Evolutionary conservation across 169 alveolate species (phyloP), one percentile per base, ranked within the genome.

Genomic region (Babesia ovata): DNA sequence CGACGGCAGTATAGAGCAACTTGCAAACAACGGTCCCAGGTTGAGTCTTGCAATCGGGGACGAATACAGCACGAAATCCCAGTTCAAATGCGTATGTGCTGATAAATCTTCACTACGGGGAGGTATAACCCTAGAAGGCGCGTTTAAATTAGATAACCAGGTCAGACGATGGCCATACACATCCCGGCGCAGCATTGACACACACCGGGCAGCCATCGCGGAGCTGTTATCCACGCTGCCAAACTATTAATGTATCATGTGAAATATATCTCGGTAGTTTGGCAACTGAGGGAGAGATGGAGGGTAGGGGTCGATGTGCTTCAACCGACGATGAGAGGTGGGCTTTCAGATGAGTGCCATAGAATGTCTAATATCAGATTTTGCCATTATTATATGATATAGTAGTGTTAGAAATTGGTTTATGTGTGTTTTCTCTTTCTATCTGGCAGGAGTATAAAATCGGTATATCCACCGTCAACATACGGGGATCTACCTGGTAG

Each of bases 141-240:
- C 19, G 50, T 17, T 57, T 10, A 24, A 42, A 0, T 11, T 8
- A 1, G 65, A 33, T 9, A 36, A 17, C 45, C 19, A 13, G 49
- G 42, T 16, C 44, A 33, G 65, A 57, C 21, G 65, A 19, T 57
- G 65, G n/a, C 21, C 28, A n/a, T 42, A 61, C 70, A 61, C 70
- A 61, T 61, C 39, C 54, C 54, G 33, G 21, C 54, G 54, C 70
- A 45, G 70, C 56, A 10, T 10, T 4, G 33, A 61, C 24, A 61
- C 56, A 42, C 70, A 14, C 70, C 70, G 10, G 11, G 39, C 22
- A n/a, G 70, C 70, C 70, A 61, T 61, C 56, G 49, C 21, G 39
- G 29, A 33, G 48, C 21, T 29, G 1, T 6, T 8, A 19, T 61
- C 17, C 11, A 11, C 49, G 53, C 53, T 8, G 36, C 70, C 33